phyloP scores from a whole-genome alignment of 371 early-diverging fungal species.

The Rhizopus delemar region DNA sequence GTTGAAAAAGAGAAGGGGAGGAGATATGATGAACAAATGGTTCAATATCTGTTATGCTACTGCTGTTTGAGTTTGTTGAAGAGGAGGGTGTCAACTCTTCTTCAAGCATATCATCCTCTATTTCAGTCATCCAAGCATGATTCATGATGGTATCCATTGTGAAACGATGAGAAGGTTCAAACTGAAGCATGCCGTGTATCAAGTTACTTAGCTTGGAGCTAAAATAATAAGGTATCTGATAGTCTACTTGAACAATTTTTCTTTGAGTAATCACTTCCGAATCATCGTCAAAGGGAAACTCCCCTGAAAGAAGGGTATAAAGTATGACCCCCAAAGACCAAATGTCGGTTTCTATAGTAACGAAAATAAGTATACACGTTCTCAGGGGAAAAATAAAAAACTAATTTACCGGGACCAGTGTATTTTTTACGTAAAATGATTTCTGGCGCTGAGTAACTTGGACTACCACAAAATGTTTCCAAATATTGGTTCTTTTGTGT shows the following conservation, averaged over 20 bases:
- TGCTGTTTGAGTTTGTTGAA: constrained; percentile 27
- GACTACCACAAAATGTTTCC: constrained; percentile 86
- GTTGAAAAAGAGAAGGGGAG: constrained; percentile 8
- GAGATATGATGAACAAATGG: background rate
- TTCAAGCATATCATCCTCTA: constrained; percentile 33
- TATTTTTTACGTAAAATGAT: constrained; percentile 76
- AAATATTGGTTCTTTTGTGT: constrained; percentile 67
- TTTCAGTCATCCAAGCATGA: constrained; percentile 65
- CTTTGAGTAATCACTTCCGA: constrained; percentile 67
- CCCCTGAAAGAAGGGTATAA: constrained; percentile 79
- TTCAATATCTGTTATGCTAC: constrained; percentile 1
- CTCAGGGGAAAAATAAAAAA: no score
- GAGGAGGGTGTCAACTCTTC: constrained; percentile 30
- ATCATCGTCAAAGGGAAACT: constrained; percentile 86
- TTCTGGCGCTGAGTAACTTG: constrained; percentile 85
- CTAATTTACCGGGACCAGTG: constrained; percentile 66
- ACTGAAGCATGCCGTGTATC: constrained; percentile 60
- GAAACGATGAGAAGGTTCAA: constrained; percentile 66
- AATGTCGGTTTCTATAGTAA: constrained; percentile 71
- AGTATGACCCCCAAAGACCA: constrained; percentile 88
- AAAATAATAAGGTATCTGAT: constrained; percentile 69
- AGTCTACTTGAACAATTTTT: constrained; percentile 75
- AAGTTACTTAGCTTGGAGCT: constrained; percentile 55
- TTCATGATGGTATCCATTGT: constrained; percentile 64
- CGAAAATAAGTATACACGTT: background rate